Base-by-base conservation (phyloP, 2,329 filamentous ascomycete species). In the Cladorrhinum sp. region DNA sequence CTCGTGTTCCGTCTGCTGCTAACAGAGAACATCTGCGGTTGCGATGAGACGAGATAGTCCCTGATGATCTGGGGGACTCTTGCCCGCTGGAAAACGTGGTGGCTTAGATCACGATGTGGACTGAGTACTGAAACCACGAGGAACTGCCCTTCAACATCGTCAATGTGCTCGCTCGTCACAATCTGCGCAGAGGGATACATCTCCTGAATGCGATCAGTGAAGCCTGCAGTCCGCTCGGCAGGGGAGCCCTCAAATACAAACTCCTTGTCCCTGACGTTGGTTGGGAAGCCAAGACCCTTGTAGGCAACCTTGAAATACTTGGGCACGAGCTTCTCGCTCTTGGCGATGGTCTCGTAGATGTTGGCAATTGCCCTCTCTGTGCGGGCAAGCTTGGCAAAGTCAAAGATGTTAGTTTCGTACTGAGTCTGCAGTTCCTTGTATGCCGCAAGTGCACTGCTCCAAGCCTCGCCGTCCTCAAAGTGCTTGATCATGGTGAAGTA, bases 401-500 rank as follows among this genome's bases (percentile, higher is more conserved):
- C 95, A 73, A 93, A 96, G 0, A 90, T 78, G 62, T 92, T 96
- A 66, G 83, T 85, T 76, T 96, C 92, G 72, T 98, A 99, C 74
- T 98, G 92, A n/a, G 80, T 76, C 52, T 93, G 90, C 55, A 99
- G 85, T 75, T 99, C 93, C 71, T 90, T 90, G 75, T 99, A 98
- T 2, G 91, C 91, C 5, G 86, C 83, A 48, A 99, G 78, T 1
- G 93, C 93, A 73, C 91, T 91, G 69, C 90, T 89, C 93, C 93
- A 98, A 0, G 92, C 92, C 71, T 92, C 89, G n/a, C 92, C 93
- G 62, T 96, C 92, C 71, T 98, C 93, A 65, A 95, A 97, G 72
- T 93, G 83, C 73, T 93, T 92, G 72, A 98, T 96, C 82, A 98
- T 96, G 66, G 92, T 85, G 69, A 97, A 96, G 76, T 96, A 97